Percentiles rank a stretch among this genome's conserved stretches.
Evolutionary conservation across 495 filamentous ascomycete genomes (phyloP).

Genomic region (Neurospora tetrasperma): DNA sequence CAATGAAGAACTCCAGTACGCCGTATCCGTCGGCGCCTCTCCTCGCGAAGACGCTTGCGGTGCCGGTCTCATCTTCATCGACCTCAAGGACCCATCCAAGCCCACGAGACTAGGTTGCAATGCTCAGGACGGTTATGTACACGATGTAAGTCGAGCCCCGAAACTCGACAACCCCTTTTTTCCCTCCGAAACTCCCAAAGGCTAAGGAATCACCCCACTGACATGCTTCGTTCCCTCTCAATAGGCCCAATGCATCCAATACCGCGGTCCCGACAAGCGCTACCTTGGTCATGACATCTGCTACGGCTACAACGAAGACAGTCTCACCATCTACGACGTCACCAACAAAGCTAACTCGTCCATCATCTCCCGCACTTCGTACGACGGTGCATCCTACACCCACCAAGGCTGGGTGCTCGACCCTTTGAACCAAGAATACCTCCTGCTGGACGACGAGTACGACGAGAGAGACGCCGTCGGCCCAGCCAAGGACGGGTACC

Average conservation of each 20-base stretch:
- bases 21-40: constrained; percentile 41
- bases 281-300: constrained; percentile 49
- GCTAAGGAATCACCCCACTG: background rate
- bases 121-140: constrained; percentile 46
- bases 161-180: background rate
- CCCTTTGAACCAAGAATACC: constrained; percentile 37
- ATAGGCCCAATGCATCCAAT: constrained; percentile 45
- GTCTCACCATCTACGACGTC: constrained; percentile 44
- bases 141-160: constrained; percentile 25
- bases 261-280: constrained; percentile 44
- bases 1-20: constrained; percentile 41
- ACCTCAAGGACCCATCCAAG: constrained; percentile 38
- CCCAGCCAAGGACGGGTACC: constrained; percentile 32
- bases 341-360: constrained; percentile 40
- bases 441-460: constrained; percentile 52
- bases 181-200: background rate
- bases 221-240: background rate
- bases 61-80: constrained; percentile 46
- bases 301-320: constrained; percentile 49
- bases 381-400: constrained; percentile 47
- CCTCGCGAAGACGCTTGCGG: constrained; percentile 36
- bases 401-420: constrained; percentile 54
- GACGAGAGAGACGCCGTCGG: constrained; percentile 42
- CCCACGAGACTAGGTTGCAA: constrained; percentile 43
- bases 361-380: constrained; percentile 46